A percentile compares a stretch with the other conserved stretches of the same genome.
Conservation (phyloP, 305 asterid species). For the Fraxinus sp. region DNA sequence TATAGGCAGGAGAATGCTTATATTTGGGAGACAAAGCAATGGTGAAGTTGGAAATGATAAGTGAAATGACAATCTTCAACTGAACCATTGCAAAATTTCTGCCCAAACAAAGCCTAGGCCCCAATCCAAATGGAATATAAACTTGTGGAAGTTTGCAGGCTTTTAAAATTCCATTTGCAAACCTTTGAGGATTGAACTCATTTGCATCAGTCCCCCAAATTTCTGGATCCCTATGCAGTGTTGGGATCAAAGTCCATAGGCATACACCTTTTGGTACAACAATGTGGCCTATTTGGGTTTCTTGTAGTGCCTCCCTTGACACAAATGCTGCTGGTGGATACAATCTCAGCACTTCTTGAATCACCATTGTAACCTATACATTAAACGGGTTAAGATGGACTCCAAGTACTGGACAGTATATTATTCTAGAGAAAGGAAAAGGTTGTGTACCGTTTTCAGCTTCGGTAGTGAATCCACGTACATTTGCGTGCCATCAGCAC, state of each 20-base stretch:
- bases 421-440: neutral
- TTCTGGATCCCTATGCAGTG: conserved; percentile 66
- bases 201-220: conserved; percentile 69
- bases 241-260: conserved; percentile 77
- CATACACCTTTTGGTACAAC: conserved; percentile 75
- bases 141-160: conserved; percentile 73
- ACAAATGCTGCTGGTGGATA: conserved; percentile 91
- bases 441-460: conserved; percentile 55
- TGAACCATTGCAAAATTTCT: conserved; percentile 63
- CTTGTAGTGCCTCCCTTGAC: conserved; percentile 78
- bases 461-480: conserved; percentile 56
- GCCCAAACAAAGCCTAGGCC: conserved; percentile 77
- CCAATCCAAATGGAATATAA: conserved; percentile 74
- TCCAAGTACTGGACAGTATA: neutral
- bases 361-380: conserved; percentile 68
- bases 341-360: conserved; percentile 66
- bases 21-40: conserved; percentile 70
- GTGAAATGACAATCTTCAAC: conserved; percentile 52
- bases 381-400: neutral
- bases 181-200: conserved; percentile 75
- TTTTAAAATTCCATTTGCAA: conserved; percentile 52
- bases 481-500: conserved; percentile 21
- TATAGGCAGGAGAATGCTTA: conserved; percentile 66
- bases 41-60: conserved; percentile 51
- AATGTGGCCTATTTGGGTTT: conserved; percentile 54